Evolutionary conservation across 2,329 filamentous ascomycete species (phyloP).

Genomic region (Aphanoascus verrucosus): DNA sequence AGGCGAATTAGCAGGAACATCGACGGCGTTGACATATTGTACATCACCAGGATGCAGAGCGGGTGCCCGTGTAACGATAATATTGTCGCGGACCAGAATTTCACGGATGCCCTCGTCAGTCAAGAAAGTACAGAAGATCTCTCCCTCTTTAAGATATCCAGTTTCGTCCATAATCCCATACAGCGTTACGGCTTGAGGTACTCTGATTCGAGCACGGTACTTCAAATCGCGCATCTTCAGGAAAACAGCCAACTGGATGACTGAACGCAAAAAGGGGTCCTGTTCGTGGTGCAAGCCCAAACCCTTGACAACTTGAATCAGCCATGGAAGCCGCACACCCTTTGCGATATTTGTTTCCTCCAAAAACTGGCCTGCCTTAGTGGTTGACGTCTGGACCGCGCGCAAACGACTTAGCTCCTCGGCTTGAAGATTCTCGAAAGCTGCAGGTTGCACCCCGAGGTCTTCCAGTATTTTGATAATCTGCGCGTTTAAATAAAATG

Average conservation of each 20-base stretch:
- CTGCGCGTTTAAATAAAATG: conserved; percentile 63
- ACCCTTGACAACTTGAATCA: conserved; percentile 49
- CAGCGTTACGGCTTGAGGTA: conserved; percentile 60
- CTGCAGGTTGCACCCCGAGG: conserved; percentile 47
- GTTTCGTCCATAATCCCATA: conserved; percentile 82
- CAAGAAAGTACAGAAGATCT: conserved; percentile 57
- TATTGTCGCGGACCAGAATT: conserved; percentile 25
- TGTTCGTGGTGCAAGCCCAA: conserved; percentile 54
- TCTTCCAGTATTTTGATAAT: conserved; percentile 82
- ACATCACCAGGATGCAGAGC: conserved; percentile 75
- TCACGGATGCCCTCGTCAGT: conserved; percentile 24
- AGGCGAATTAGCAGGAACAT: conserved; percentile 46
- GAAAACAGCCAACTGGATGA: conserved; percentile 61
- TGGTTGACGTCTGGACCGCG: conserved; percentile 45
- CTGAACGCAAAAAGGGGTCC: conserved; percentile 58
- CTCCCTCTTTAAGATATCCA: conserved; percentile 50
- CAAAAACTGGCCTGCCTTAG: conserved; percentile 58
- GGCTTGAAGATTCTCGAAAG: conserved; percentile 56
- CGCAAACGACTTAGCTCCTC: conserved; percentile 52
- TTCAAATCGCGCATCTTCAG: conserved; percentile 63
- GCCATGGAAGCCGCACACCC: conserved; percentile 47
- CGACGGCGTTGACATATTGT: conserved; percentile 51
- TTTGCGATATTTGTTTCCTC: conserved; percentile 51
- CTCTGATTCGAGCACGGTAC: conserved; percentile 63
- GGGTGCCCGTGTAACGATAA: conserved; percentile 67